Conservation (phyloP, 257 asterid species). For the Verbascum thapsus region DNA sequence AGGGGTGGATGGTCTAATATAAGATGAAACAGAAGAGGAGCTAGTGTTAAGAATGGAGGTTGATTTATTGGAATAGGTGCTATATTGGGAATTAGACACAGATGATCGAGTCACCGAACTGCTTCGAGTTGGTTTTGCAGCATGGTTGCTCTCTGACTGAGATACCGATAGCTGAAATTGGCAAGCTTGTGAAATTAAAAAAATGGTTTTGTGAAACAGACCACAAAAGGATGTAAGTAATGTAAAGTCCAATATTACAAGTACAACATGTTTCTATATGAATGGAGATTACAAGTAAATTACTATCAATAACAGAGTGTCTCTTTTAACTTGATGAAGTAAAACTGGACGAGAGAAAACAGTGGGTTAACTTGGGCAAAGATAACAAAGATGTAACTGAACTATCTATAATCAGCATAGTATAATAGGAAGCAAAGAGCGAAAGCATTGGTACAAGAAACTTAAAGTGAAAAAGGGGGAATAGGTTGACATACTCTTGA, state of each 20-base stretch:
- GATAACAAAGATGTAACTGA: constrained; percentile 13
- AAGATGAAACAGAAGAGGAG: constrained; percentile 94
- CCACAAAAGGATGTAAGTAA: not conserved
- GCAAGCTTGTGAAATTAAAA: constrained; percentile 18
- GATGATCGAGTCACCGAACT: constrained; percentile 88
- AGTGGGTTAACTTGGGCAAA: constrained; percentile 15
- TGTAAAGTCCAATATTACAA: not conserved
- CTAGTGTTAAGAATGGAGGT: constrained; percentile 83
- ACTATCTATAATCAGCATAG: constrained; percentile 1
- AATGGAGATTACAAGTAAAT: too few species aligned
- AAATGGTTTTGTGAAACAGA: not conserved
- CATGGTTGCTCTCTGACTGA: constrained; percentile 77
- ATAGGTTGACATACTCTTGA: constrained; percentile 72
- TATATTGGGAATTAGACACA: constrained; percentile 66
- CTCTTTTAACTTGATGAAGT: constrained; percentile 6
- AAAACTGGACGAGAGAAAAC: constrained; percentile 9
- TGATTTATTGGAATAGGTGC: constrained; percentile 67
- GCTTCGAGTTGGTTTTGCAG: constrained; percentile 73
- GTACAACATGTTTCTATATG: not conserved
- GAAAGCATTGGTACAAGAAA: constrained; percentile 19
- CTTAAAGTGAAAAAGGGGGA: constrained; percentile 17
- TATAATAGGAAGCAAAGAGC: constrained; percentile 21
- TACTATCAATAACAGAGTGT: constrained; percentile 2
- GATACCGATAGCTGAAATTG: constrained; percentile 81
- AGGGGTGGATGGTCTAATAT: constrained; percentile 93